phyloP scores from a whole-genome alignment of 441 rosid genomes.

The Brassica hybrid region DNA sequence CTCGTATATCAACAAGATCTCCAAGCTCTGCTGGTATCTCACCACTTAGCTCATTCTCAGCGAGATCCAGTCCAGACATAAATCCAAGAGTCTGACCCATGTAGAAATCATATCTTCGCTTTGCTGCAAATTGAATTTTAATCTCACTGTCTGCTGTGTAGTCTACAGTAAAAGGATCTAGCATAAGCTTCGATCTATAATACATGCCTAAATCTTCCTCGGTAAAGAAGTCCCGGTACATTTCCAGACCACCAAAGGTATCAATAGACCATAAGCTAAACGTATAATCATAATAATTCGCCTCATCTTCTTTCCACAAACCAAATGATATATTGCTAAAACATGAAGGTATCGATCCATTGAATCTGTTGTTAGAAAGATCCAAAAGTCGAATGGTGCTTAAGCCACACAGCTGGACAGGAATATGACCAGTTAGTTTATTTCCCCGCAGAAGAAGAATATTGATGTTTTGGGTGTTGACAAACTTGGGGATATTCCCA shows the following conservation, averaged over 20 bases:
- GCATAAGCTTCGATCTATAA: not conserved
- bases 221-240: not conserved
- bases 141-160: not conserved
- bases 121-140: not conserved
- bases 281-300: not conserved
- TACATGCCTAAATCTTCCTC: not conserved
- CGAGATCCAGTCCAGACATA: not conserved
- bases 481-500: not conserved
- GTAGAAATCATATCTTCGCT: not conserved
- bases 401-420: not conserved
- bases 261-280: not conserved
- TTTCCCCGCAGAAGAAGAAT: not conserved
- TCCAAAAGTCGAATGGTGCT: not conserved
- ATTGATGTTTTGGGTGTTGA: not conserved
- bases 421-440: not conserved
- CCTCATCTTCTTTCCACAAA: not conserved
- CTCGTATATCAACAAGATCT: not conserved
- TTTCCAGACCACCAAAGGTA: not conserved
- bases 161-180: not conserved
- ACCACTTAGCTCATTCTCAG: slow-evolving; percentile 1
- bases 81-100: not conserved
- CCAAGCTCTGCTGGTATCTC: not conserved
- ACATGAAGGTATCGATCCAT: not conserved
- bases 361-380: not conserved
- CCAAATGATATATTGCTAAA: slow-evolving; percentile 1